A percentile compares a stretch with the other conserved stretches of the same genome.
These are phyloP conservation scores for Aspergillus nanangensis DNA, from an alignment of 495 filamentous ascomycete genomes.

Conservation along the genomic window DNA sequence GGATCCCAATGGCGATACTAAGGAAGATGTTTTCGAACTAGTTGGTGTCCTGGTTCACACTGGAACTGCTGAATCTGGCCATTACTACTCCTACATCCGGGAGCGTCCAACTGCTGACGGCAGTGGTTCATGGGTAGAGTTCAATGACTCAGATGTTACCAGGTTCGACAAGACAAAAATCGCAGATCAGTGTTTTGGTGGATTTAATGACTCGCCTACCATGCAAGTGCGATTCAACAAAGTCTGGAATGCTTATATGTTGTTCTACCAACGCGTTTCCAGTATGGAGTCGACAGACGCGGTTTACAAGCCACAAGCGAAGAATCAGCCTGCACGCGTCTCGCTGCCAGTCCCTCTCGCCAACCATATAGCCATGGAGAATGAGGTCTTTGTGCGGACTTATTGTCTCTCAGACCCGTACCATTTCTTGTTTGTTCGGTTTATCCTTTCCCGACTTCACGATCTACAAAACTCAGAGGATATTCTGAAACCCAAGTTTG, in stretches of 20 bases:
- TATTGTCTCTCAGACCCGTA: slow-evolving; percentile 77
- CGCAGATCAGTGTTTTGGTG: slow-evolving; percentile 75
- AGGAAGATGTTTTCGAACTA: slow-evolving; percentile 78
- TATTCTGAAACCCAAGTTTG: slow-evolving; percentile 47
- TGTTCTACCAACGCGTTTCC: slow-evolving; percentile 88
- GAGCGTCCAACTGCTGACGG: slow-evolving; percentile 59
- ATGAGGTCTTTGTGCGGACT: slow-evolving; percentile 65
- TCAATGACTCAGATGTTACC: slow-evolving; percentile 82
- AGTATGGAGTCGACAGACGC: slow-evolving; percentile 43
- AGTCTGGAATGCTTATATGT: slow-evolving; percentile 88
- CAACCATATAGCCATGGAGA: slow-evolving; percentile 63
- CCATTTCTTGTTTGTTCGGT: slow-evolving; percentile 63
- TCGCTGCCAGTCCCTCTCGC: slow-evolving; percentile 51
- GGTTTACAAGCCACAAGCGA: slow-evolving; percentile 22
- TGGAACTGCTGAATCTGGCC: slow-evolving; percentile 89
- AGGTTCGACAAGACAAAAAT: slow-evolving; percentile 71
- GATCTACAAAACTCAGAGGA: slow-evolving; percentile 35
- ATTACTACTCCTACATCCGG: slow-evolving; percentile 95
- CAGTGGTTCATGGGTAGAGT: slow-evolving; percentile 73
- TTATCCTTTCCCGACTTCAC: slow-evolving; percentile 49
- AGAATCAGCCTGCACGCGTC: slow-evolving; percentile 49
- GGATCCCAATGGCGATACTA: slow-evolving; percentile 46
- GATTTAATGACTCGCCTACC: slow-evolving; percentile 48
- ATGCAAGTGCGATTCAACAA: slow-evolving; percentile 53
- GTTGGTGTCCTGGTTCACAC: slow-evolving; percentile 90